Evolutionary conservation across 23 red algal genomes (phyloP).

Genomic region (Gracilaria domingensis): DNA sequence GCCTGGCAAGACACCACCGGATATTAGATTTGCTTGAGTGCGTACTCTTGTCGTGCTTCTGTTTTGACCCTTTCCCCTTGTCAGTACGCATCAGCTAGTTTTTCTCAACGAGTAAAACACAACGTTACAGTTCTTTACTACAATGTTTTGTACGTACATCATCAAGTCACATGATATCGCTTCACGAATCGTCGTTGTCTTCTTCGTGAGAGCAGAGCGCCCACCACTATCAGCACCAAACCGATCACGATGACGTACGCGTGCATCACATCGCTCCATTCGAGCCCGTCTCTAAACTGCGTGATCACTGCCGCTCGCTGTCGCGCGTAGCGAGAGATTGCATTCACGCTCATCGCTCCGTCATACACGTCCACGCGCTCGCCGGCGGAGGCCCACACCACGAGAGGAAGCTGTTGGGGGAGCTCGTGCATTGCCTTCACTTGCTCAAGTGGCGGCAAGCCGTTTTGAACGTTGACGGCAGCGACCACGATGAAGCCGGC

Average conservation of each 20-base stretch:
- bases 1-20: constrained; percentile 80
- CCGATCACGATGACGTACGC: background rate
- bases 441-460: background rate
- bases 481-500: constrained; percentile 43
- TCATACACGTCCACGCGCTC: constrained; percentile 14
- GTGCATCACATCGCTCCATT: background rate
- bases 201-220: background rate
- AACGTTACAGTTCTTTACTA: constrained; percentile 9
- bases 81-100: background rate
- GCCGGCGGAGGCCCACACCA: constrained; percentile 23
- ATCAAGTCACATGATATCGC: constrained; percentile 17
- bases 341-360: background rate
- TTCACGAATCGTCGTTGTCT: background rate
- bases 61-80: background rate
- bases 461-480: background rate
- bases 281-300: background rate
- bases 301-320: background rate
- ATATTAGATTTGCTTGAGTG: constrained; percentile 22
- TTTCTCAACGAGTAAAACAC: background rate
- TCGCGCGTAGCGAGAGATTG: background rate
- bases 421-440: background rate
- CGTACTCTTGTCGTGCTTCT: background rate
- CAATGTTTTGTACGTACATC: background rate
- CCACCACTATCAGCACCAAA: background rate
- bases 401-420: background rate